phyloP scores from a whole-genome alignment of 139 green algal species.

The Coelastrella sp. region DNA sequence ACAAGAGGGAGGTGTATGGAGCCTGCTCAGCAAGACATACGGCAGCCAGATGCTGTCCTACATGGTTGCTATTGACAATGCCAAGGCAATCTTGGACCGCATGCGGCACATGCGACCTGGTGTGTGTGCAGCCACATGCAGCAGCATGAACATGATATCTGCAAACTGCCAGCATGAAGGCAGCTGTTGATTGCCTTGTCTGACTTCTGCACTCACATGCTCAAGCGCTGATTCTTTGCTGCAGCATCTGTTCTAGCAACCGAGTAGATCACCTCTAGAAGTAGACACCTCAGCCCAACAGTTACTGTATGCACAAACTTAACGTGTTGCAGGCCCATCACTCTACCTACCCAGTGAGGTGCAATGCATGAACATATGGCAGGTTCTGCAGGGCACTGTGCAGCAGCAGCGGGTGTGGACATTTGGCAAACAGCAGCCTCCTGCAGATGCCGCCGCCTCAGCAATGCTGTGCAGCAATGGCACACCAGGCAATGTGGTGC shows the following conservation, averaged over 20 bases:
- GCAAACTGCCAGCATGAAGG: neutral
- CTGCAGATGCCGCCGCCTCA: too few species aligned
- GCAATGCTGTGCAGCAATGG: too few species aligned
- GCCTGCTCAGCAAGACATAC: conserved; percentile 27
- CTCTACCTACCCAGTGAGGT: conserved; percentile 32
- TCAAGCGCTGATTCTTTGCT: too few species aligned
- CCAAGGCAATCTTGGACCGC: conserved; percentile 26
- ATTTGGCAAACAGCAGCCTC: neutral
- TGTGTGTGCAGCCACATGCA: neutral
- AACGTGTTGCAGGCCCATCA: neutral
- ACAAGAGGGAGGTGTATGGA: conserved; percentile 25
- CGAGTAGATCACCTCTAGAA: too few species aligned
- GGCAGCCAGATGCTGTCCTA: conserved; percentile 34
- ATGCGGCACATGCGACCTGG: conserved; percentile 20
- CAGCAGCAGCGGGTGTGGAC: conserved; percentile 42
- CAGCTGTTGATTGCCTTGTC: too few species aligned
- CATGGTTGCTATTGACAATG: conserved; percentile 36
- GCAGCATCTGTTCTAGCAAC: neutral
- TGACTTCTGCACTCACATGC: too few species aligned
- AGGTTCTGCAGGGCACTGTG: conserved; percentile 38
- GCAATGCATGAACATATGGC: conserved; percentile 31
- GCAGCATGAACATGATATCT: neutral
- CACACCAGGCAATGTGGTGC: too few species aligned
- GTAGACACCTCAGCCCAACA: too few species aligned
- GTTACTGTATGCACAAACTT: too few species aligned